Conservation (phyloP, 768 basidiomycete genomes). For the Serendipita sp. region DNA sequence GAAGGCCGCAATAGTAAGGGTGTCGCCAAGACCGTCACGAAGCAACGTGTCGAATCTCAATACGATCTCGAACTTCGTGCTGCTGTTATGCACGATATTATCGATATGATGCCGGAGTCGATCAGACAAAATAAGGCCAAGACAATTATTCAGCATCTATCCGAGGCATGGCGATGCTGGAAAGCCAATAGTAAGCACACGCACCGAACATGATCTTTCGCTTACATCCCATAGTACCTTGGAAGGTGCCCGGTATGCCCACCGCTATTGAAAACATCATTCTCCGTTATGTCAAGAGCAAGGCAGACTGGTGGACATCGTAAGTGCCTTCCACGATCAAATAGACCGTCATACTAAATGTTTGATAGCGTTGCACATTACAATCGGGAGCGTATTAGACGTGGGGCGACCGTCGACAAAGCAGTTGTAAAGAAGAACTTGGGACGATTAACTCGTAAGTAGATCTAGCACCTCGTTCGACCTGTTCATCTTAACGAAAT, state of each 20-base stretch:
- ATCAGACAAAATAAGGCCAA: conserved; percentile 99
- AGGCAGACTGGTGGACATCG: conserved; percentile 99
- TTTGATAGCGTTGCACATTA: conserved; percentile 73
- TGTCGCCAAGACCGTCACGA: conserved; percentile 94
- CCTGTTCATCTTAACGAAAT: conserved; percentile 3
- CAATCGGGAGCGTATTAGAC: conserved; percentile 92
- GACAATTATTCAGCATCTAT: conserved; percentile 94
- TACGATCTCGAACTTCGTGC: conserved; percentile 95
- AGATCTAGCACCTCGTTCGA: conserved; percentile 3
- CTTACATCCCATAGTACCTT: conserved; percentile 46
- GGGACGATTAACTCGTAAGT: conserved; percentile 83
- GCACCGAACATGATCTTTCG: neutral
- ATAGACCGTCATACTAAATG: neutral
- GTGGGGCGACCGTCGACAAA: conserved; percentile 95
- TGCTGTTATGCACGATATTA: conserved; percentile 98
- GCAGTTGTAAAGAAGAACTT: conserved; percentile 99
- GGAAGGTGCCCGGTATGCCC: conserved; percentile 99
- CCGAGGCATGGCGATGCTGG: conserved; percentile 98
- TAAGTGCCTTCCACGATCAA: conserved; percentile 23
- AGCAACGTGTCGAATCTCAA: conserved; percentile 97
- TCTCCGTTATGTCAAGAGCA: conserved; percentile 95
- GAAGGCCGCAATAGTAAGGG: conserved; percentile 96
- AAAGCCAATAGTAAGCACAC: conserved; percentile 61
- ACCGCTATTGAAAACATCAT: conserved; percentile 99
- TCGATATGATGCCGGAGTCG: conserved; percentile 99